Evolutionary conservation across 352 stramenopile species (phyloP).

Genomic region (Sclerospora graminicola): DNA sequence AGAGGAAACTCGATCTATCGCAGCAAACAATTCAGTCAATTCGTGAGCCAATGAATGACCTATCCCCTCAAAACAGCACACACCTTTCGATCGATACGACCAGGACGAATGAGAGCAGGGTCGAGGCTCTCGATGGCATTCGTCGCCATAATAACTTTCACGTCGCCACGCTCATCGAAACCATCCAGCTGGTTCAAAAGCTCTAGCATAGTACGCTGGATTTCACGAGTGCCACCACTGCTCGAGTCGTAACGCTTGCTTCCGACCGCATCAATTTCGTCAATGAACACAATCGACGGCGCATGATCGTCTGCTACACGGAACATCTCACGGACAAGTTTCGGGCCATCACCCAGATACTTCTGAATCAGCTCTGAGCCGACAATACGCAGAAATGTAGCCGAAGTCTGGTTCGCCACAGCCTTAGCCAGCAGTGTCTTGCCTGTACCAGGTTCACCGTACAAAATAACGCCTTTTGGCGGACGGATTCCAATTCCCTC

Average conservation of each 20-base stretch:
- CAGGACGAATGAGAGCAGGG: conserved; percentile 97
- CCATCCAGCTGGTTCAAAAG: conserved; percentile 99
- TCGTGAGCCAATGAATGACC: not conserved
- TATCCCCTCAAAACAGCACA: not conserved
- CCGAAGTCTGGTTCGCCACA: conserved; percentile 99
- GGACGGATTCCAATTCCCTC: conserved; percentile 98
- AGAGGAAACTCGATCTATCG: conserved; percentile 98
- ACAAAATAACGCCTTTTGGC: conserved; percentile 99
- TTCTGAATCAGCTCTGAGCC: conserved; percentile 99
- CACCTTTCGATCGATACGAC: conserved; percentile 99
- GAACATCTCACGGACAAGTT: conserved; percentile 99
- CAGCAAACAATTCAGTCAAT: conserved; percentile 6
- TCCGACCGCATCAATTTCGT: conserved; percentile 99
- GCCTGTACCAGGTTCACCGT: conserved; percentile 98
- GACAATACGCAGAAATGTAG: conserved; percentile 99
- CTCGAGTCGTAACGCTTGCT: conserved; percentile 99
- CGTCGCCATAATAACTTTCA: conserved; percentile 99
- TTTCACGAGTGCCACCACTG: conserved; percentile 96
- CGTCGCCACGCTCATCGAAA: conserved; percentile 98
- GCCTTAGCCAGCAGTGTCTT: conserved; percentile 99
- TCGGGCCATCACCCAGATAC: conserved; percentile 98
- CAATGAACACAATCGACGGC: conserved; percentile 99
- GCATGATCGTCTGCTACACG: conserved; percentile 96
- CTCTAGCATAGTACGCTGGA: conserved; percentile 99
- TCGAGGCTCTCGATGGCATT: conserved; percentile 99